Conservation (phyloP, 345 rosid genomes). For the Litchi chinensis region DNA sequence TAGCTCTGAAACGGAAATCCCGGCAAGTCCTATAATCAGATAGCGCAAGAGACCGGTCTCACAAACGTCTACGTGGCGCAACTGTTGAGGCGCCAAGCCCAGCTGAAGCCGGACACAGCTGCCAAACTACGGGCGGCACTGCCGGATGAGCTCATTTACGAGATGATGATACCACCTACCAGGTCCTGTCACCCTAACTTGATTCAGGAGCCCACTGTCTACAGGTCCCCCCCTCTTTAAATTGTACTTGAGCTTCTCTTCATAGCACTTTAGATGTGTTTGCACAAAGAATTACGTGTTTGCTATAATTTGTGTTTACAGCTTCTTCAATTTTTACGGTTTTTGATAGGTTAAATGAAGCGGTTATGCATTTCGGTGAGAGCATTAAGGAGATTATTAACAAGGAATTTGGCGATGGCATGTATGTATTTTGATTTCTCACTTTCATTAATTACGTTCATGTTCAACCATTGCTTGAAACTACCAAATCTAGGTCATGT, state of each 20-base stretch:
- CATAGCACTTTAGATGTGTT: too few species aligned
- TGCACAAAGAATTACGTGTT: too few species aligned
- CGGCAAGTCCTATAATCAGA: slow-evolving; percentile 60
- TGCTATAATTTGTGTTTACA: background rate
- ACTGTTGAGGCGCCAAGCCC: slow-evolving; percentile 85
- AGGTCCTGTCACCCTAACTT: slow-evolving; percentile 76
- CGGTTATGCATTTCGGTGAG: slow-evolving; percentile 96
- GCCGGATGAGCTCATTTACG: slow-evolving; percentile 62
- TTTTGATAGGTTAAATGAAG: slow-evolving; percentile 74
- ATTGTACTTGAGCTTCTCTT: too few species aligned
- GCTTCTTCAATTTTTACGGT: background rate
- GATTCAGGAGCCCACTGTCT: slow-evolving; percentile 82
- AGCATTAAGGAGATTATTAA: slow-evolving; percentile 92
- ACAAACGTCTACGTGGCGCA: slow-evolving; percentile 91
- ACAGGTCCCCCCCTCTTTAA: slow-evolving; percentile 50
- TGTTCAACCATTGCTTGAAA: background rate
- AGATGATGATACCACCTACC: slow-evolving; percentile 77
- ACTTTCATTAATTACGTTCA: background rate
- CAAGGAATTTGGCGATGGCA: slow-evolving; percentile 96
- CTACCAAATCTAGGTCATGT: too few species aligned
- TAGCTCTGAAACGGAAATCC: slow-evolving; percentile 58
- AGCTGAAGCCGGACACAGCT: slow-evolving; percentile 76
- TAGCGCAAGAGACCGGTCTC: slow-evolving; percentile 72
- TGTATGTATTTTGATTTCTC: slow-evolving; percentile 36
- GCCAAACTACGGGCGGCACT: slow-evolving; percentile 62